phyloP scores from a whole-genome alignment of 345 rosid genomes.

The Gynandropsis gynandra region DNA sequence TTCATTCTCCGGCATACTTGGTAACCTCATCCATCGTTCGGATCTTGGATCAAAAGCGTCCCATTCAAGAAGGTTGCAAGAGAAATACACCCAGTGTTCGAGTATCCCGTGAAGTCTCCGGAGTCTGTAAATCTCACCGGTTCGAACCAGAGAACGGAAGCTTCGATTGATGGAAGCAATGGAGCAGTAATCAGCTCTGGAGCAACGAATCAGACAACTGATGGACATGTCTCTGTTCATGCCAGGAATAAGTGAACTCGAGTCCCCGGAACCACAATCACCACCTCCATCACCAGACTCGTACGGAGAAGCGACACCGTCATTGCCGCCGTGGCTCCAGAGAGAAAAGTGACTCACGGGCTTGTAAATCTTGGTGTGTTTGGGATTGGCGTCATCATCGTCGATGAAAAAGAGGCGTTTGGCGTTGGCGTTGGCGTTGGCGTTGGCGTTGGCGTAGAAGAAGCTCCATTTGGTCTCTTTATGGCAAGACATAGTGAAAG shows the following conservation, averaged over 20 bases:
- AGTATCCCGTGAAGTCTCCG: constrained; percentile 38
- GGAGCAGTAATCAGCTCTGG: constrained; percentile 52
- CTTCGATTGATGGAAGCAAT: constrained; percentile 36
- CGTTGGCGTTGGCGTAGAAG: constrained; percentile 3
- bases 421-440: not conserved
- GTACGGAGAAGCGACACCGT: not conserved
- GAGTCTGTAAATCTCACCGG: constrained; percentile 47
- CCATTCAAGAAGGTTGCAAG: constrained; percentile 65
- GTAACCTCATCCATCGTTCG: constrained; percentile 59
- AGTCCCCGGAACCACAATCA: constrained; percentile 31
- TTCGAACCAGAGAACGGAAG: constrained; percentile 35
- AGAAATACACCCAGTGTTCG: constrained; percentile 82
- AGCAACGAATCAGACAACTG: constrained; percentile 51
- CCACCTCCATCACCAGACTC: not conserved
- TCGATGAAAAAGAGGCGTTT: constrained; percentile 23
- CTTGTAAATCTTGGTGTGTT: constrained; percentile 19
- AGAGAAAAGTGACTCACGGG: not conserved
- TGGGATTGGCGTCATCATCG: constrained; percentile 19
- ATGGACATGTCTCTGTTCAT: constrained; percentile 61
- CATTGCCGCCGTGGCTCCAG: not conserved
- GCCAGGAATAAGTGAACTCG: constrained; percentile 40
- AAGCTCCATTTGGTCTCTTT: constrained; percentile 25
- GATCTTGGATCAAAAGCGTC: constrained; percentile 67
- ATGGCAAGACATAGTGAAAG: constrained; percentile 24
- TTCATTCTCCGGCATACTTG: constrained; percentile 45